Percentiles rank a stretch among this genome's conserved stretches.
Evolutionary conservation across 306 rosid genomes (phyloP).

Genomic region (Lagenaria siceraria): DNA sequence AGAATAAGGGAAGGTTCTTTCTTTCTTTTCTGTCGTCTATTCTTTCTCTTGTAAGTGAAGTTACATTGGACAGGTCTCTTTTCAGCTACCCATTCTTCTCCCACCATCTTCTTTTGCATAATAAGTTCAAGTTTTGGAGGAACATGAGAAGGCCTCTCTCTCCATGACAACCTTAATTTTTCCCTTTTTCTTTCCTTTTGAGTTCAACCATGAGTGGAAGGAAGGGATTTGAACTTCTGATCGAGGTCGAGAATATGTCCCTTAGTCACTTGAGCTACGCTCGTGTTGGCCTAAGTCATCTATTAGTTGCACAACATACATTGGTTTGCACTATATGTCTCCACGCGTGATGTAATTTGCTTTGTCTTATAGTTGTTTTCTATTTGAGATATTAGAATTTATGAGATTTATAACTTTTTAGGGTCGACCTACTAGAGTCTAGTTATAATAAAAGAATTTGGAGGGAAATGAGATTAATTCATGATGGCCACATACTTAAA

Average conservation of each 20-base stretch:
- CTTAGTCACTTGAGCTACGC: not conserved
- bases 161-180: not conserved
- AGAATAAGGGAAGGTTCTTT: slow-evolving; percentile 3
- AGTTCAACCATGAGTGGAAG: not conserved
- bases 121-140: not conserved
- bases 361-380: not conserved
- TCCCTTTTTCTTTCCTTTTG: not conserved
- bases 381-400: no score
- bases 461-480: no score
- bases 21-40: not conserved
- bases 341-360: not conserved
- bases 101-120: not conserved
- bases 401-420: no score
- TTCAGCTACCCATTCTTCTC: not conserved
- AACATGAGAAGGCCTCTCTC: not conserved
- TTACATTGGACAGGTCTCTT: not conserved
- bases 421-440: no score
- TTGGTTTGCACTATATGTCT: not conserved
- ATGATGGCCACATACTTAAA: no score
- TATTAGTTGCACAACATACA: not conserved
- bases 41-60: not conserved
- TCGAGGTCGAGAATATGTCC: not conserved
- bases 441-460: no score
- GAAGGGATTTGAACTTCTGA: not conserved
- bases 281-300: not conserved